Evolutionary conservation across 2,329 filamentous ascomycete genomes (phyloP), one percentile per base, ranked within the genome.

Genomic region (Colletotrichum destructivum): DNA sequence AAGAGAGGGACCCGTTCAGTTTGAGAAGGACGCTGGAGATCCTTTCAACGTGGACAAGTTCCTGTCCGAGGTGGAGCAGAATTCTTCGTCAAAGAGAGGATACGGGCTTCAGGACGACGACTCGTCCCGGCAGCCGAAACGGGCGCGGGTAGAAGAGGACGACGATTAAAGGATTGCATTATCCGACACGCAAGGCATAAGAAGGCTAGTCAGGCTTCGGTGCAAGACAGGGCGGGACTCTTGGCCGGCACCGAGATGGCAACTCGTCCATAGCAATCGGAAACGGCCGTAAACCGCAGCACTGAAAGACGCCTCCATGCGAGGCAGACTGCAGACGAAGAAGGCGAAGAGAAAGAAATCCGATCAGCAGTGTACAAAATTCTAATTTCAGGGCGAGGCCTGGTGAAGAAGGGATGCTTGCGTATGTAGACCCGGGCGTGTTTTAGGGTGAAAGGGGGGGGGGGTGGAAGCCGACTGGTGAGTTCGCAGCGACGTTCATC

Each of bases 21-120:
- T 99, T 77, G 96, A 98, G 82, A 97, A 96, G 82, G 96, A 98
- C 64, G 88, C 84, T 1, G 70, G 42, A 42, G 96, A 98, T 82
- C 95, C 95, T 1, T 98, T 98, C 81, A 95, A 97, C 61, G 96
- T 98, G 76, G 95, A 97, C 79, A 93, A 94, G 78, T 97, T 99
- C 85, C 90, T 99, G 80, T 92, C 90, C 46, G 95, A 98, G 81
- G 95, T 88, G 77, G 90, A 85, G 81, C 89, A 91, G 81, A 87
- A 84, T 69, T 82, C 85, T 12, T 84, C 88, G 3, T 87, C 88
- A 3, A 94, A 93, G 83, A 91, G 95, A 79, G 90, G 93, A 46
- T 95, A 93, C 79, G 94, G 94, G 0, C 83, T 96, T 71, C 91
- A 94, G 75, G 92, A 93, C 40, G 87, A 87, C 0, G 90, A 88